Evolutionary conservation across 2,329 filamentous ascomycete species (phyloP).

Genomic region (Clonostachys solani): DNA sequence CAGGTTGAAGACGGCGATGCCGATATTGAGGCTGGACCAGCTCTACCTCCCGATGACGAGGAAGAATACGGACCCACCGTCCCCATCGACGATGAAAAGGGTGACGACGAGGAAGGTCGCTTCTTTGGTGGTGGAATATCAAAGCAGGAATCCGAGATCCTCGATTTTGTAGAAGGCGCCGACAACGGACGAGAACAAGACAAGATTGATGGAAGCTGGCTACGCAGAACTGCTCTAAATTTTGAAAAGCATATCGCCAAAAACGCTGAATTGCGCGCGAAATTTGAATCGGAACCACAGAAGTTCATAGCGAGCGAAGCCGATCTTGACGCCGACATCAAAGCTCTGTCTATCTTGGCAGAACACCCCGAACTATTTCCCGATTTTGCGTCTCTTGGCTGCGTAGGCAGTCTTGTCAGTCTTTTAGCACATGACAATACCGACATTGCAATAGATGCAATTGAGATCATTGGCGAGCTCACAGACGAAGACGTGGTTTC

Average conservation of each 20-base stretch:
- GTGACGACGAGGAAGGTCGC: conserved; percentile 83
- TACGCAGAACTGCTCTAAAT: conserved; percentile 73
- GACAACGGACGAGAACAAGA: conserved; percentile 39
- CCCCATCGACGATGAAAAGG: conserved; percentile 47
- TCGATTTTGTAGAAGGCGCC: conserved; percentile 76
- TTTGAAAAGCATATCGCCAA: conserved; percentile 90
- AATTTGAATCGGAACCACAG: conserved; percentile 73
- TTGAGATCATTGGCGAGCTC: conserved; percentile 86
- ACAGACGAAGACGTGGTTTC: conserved; percentile 90
- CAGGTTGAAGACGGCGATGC: conserved; percentile 37
- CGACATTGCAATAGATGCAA: conserved; percentile 87
- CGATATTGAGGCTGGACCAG: conserved; percentile 42
- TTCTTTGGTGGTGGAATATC: conserved; percentile 95
- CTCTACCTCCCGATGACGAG: conserved; percentile 35
- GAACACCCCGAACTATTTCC: conserved; percentile 82
- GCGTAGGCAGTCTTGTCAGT: conserved; percentile 68
- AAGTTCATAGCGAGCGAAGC: conserved; percentile 86
- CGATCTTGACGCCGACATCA: conserved; percentile 85
- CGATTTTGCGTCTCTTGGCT: conserved; percentile 74
- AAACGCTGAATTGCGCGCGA: conserved; percentile 85
- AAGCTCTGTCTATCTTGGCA: conserved; percentile 77
- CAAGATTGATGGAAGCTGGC: conserved; percentile 79
- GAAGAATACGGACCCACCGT: conserved; percentile 38
- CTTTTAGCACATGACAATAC: conserved; percentile 93
- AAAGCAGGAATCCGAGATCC: conserved; percentile 71